phyloP scores from a whole-genome alignment of 345 rosid species.

The Arabis hirsuta region DNA sequence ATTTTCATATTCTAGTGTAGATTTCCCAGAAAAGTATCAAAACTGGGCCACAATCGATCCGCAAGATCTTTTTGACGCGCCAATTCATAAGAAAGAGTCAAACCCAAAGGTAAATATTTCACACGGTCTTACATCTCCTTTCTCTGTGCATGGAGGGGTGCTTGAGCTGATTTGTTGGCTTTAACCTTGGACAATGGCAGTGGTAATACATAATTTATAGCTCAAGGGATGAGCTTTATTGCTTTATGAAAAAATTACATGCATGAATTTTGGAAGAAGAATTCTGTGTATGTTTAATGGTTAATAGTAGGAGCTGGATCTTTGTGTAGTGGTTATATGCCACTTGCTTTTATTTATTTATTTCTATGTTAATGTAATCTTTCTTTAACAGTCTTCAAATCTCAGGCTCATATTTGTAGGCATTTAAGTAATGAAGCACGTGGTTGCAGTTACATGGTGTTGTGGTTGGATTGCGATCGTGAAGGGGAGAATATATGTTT shows the following conservation, averaged over 20 bases:
- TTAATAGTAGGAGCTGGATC: neutral
- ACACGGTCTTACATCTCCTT: constrained; percentile 1
- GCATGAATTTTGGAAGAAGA: constrained; percentile 21
- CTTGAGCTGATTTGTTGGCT: neutral
- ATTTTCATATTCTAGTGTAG: constrained; percentile 69
- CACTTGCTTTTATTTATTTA: constrained; percentile 20
- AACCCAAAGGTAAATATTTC: constrained; percentile 73
- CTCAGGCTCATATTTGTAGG: constrained; percentile 78
- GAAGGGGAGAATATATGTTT: constrained; percentile 99
- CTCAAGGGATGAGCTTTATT: constrained; percentile 1
- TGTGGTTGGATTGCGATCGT: constrained; percentile 98
- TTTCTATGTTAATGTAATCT: constrained; percentile 5
- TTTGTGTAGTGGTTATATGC: constrained; percentile 22
- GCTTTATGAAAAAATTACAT: neutral
- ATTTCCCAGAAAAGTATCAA: constrained; percentile 83
- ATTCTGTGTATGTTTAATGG: constrained; percentile 1
- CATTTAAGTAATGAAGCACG: constrained; percentile 93
- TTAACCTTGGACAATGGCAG: constrained; percentile 13
- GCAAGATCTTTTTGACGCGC: constrained; percentile 82
- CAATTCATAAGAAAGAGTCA: constrained; percentile 61
- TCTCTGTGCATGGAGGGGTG: constrained; percentile 3
- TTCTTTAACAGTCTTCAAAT: constrained; percentile 34
- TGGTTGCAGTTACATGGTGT: constrained; percentile 77
- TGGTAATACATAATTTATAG: neutral
- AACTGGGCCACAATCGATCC: constrained; percentile 76